phyloP scores from a whole-genome alignment of 2,329 filamentous ascomycete species.

The Hypoxylon sp. region DNA sequence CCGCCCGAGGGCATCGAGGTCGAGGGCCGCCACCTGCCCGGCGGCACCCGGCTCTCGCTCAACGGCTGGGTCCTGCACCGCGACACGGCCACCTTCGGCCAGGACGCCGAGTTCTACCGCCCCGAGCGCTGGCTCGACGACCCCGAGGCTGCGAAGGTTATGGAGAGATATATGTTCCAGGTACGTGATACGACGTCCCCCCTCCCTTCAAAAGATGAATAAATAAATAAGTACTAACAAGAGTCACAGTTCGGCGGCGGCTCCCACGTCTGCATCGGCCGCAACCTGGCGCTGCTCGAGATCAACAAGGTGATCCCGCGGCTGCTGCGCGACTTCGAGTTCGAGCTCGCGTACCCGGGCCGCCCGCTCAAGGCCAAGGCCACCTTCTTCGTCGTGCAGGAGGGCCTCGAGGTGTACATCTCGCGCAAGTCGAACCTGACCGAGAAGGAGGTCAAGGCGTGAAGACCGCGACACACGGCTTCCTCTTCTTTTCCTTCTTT shows the following conservation, averaged over 20 bases:
- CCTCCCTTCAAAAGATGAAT: no score
- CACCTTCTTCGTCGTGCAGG: slow-evolving; percentile 67
- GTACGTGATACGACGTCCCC: slow-evolving; percentile 44
- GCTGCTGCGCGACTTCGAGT: slow-evolving; percentile 61
- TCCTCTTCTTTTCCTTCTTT: no score
- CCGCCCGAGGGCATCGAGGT: slow-evolving; percentile 61
- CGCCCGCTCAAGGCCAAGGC: slow-evolving; percentile 60
- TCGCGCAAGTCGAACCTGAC: slow-evolving; percentile 46
- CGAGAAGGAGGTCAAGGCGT: slow-evolving; percentile 14
- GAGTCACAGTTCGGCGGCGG: slow-evolving; percentile 60
- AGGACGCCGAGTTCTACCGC: slow-evolving; percentile 59
- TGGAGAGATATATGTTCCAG: slow-evolving; percentile 66
- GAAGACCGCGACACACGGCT: no score
- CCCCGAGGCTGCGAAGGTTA: slow-evolving; percentile 52
- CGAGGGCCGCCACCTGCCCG: slow-evolving; percentile 59
- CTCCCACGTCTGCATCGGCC: slow-evolving; percentile 62
- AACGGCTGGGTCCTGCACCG: slow-evolving; percentile 64
- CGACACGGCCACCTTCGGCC: slow-evolving; percentile 57
- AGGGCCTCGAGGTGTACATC: slow-evolving; percentile 61
- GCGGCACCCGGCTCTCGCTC: slow-evolving; percentile 60
- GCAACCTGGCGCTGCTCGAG: slow-evolving; percentile 62
- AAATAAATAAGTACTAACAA: slow-evolving; percentile 11
- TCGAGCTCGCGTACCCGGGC: slow-evolving; percentile 59
- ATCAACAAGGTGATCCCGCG: slow-evolving; percentile 67
- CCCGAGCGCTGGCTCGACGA: slow-evolving; percentile 64